Percentiles rank a stretch among this genome's conserved stretches.
These are phyloP conservation scores for Pseudogymnoascus sp. DNA, from an alignment of 2,329 filamentous ascomycete species.

Conservation along the genomic window DNA sequence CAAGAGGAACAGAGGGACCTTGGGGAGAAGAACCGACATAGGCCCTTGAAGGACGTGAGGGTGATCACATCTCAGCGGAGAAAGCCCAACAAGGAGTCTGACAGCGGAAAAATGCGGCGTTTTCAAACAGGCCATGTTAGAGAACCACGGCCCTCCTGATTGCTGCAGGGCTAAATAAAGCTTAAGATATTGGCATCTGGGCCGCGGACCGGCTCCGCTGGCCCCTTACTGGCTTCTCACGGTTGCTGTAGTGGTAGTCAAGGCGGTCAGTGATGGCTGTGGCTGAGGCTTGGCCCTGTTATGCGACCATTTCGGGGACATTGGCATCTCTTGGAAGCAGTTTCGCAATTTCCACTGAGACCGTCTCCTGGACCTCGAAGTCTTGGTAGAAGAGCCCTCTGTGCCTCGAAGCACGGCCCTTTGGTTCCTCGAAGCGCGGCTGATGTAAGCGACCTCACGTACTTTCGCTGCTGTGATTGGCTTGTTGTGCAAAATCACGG, in stretches of 20 bases:
- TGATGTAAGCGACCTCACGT: not conserved
- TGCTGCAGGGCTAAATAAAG: not conserved
- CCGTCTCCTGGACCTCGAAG: not conserved
- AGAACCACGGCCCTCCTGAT: not conserved
- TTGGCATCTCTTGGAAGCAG: not conserved
- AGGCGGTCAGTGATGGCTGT: not conserved
- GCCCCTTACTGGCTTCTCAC: not conserved
- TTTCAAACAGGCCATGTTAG: slow-evolving; percentile 1
- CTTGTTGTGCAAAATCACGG: not conserved
- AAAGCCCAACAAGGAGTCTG: not conserved
- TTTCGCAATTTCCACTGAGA: slow-evolving; percentile 5
- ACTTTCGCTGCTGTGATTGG: not conserved
- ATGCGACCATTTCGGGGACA: not conserved
- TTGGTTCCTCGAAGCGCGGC: not conserved
- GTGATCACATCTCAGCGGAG: not conserved
- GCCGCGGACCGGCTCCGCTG: not conserved
- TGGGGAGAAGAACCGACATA: not conserved
- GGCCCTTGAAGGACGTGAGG: not conserved
- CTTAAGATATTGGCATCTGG: not conserved
- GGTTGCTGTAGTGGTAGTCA: not conserved
- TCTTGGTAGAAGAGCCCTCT: not conserved
- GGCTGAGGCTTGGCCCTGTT: not conserved
- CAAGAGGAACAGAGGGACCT: not conserved
- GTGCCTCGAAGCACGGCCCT: not conserved
- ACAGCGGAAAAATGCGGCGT: not conserved